These are phyloP conservation scores for Senna siamea DNA, from an alignment of 306 rosid species.

Conservation along the genomic window DNA sequence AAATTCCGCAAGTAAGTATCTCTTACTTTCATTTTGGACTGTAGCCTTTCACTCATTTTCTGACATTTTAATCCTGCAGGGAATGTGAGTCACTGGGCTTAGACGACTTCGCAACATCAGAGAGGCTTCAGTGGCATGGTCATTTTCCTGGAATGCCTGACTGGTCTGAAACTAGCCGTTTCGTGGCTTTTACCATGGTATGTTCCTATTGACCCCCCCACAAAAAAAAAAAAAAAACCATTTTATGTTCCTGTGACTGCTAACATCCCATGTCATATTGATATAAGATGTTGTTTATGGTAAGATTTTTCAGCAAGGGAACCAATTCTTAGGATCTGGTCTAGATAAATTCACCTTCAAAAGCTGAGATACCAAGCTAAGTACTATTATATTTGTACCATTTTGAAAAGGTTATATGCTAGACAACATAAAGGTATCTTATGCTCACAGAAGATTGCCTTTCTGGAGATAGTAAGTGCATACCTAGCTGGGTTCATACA, in stretches of 20 bases:
- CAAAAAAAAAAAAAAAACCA: conserved; percentile 39
- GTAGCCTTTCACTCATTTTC: conserved; percentile 27
- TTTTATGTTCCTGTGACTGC: conserved; percentile 53
- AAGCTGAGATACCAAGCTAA: conserved; percentile 12
- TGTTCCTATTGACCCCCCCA: conserved; percentile 1
- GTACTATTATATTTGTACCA: not conserved
- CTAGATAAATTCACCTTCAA: conserved; percentile 11
- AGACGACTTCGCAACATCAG: conserved; percentile 83
- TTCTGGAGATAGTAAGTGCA: conserved; percentile 17
- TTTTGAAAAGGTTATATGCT: not conserved
- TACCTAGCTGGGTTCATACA: conserved; percentile 4
- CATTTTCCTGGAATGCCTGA: conserved; percentile 78
- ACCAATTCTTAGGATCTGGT: conserved; percentile 22
- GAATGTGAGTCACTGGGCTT: conserved; percentile 89
- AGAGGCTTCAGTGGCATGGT: conserved; percentile 97
- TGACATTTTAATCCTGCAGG: conserved; percentile 55
- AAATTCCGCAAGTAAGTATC: conserved; percentile 72
- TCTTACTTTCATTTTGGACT: conserved; percentile 1
- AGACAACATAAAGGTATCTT: not conserved
- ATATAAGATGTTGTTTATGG: conserved; percentile 1
- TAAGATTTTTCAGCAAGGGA: not conserved
- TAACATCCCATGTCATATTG: conserved; percentile 19
- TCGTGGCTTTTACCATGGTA: conserved; percentile 91
- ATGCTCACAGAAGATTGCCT: conserved; percentile 23
- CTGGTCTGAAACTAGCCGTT: conserved; percentile 89